Conservation (phyloP, 345 rosid species). For the Eucalyptus rudis region DNA sequence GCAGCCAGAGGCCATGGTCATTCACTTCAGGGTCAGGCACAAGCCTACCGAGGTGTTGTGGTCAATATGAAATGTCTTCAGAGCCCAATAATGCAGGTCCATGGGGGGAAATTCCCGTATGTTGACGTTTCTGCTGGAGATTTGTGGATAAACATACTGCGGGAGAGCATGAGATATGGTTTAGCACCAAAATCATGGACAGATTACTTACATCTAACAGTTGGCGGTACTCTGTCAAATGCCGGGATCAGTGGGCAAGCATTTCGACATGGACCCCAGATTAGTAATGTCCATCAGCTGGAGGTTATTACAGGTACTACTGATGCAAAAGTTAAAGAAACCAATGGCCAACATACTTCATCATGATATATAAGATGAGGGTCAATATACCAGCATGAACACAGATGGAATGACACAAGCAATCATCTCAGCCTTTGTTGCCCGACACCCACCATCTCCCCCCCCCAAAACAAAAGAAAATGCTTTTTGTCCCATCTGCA, state of each 20-base stretch:
- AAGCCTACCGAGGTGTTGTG: conserved; percentile 63
- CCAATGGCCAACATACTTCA: not conserved
- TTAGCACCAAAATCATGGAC: conserved; percentile 95
- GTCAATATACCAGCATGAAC: not conserved
- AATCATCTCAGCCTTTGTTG: not conserved
- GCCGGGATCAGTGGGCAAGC: conserved; percentile 97
- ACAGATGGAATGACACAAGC: not conserved
- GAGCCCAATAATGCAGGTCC: conserved; percentile 26
- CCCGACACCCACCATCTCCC: not conserved
- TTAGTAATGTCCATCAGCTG: conserved; percentile 85
- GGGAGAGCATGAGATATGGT: conserved; percentile 55
- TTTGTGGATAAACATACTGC: conserved; percentile 84
- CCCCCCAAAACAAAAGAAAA: not conserved
- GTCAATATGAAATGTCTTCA: conserved; percentile 70
- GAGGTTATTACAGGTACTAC: conserved; percentile 85
- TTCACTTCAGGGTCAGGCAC: conserved; percentile 84
- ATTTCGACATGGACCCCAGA: conserved; percentile 91
- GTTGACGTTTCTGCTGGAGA: conserved; percentile 89
- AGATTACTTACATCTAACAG: conserved; percentile 83
- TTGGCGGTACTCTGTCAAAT: conserved; percentile 92
- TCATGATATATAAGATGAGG: not conserved
- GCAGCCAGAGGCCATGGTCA: conserved; percentile 94
- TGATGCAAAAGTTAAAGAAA: not conserved
- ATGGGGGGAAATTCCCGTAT: conserved; percentile 27
- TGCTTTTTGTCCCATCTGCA: conserved; percentile 2